phyloP scores from a whole-genome alignment of 306 rosid species.

The Quercus suber region DNA sequence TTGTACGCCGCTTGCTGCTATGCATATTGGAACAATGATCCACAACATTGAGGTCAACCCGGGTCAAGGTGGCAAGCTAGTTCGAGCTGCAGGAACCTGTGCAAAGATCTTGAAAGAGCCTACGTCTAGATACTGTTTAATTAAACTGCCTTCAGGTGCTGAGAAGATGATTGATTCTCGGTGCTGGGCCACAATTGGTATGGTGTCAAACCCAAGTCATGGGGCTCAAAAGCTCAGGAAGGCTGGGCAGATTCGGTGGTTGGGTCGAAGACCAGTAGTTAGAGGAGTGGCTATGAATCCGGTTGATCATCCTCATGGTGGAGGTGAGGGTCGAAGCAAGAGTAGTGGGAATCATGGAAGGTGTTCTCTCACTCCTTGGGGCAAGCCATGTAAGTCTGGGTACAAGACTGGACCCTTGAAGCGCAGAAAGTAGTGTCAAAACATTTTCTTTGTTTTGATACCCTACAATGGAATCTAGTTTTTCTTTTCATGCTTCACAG shows the following conservation, averaged over 20 bases:
- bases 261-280: conserved; percentile 71
- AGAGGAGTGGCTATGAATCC: conserved; percentile 94
- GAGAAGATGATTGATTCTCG: conserved; percentile 64
- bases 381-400: conserved; percentile 77
- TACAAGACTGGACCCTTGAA: conserved; percentile 74
- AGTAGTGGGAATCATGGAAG: conserved; percentile 57
- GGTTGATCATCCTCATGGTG: conserved; percentile 86
- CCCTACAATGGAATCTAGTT: conserved; percentile 6
- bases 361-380: conserved; percentile 75
- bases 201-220: conserved; percentile 77
- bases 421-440: conserved; percentile 44
- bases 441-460: conserved; percentile 13
- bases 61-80: conserved; percentile 87
- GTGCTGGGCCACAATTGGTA: conserved; percentile 75
- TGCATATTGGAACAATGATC: conserved; percentile 89
- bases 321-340: conserved; percentile 87
- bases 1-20: conserved; percentile 70
- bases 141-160: conserved; percentile 67
- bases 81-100: conserved; percentile 77
- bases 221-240: conserved; percentile 64
- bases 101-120: conserved; percentile 91
- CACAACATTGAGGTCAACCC: conserved; percentile 83
- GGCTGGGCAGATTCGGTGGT: conserved; percentile 83
- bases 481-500: background rate
- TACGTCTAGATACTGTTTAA: conserved; percentile 44